A percentile compares a stretch with the other conserved stretches of the same genome.
Evolutionary conservation across 768 basidiomycete species (phyloP).

Genomic region (Boletus sp.): DNA sequence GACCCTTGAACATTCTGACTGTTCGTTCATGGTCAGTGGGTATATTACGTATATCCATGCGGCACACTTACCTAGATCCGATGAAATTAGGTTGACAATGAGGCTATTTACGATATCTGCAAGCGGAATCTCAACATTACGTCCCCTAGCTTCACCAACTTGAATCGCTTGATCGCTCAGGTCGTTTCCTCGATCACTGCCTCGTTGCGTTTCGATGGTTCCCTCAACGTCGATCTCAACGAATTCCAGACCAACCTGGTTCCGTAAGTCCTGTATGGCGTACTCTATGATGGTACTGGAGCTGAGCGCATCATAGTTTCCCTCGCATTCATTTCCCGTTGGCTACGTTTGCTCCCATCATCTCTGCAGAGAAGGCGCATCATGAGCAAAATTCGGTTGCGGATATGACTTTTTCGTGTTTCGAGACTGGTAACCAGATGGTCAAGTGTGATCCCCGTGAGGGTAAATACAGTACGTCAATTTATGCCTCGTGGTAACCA

Average conservation of each 20-base stretch:
- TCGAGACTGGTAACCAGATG: slow-evolving; percentile 78
- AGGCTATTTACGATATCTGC: slow-evolving; percentile 75
- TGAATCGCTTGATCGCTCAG: slow-evolving; percentile 96
- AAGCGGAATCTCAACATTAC: slow-evolving; percentile 87
- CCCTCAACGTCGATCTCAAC: slow-evolving; percentile 73
- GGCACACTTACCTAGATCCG: neutral
- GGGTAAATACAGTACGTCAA: slow-evolving; percentile 65
- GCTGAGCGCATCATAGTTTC: slow-evolving; percentile 52
- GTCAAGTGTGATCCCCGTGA: slow-evolving; percentile 76
- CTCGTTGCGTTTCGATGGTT: slow-evolving; percentile 68
- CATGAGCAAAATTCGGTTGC: slow-evolving; percentile 98
- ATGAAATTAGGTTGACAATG: slow-evolving; percentile 65
- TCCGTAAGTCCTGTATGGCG: slow-evolving; percentile 56
- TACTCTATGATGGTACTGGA: neutral
- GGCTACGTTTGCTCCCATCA: slow-evolving; percentile 92
- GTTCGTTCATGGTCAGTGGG: slow-evolving; percentile 88
- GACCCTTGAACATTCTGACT: slow-evolving; percentile 97
- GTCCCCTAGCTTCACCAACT: slow-evolving; percentile 89
- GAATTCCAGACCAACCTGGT: slow-evolving; percentile 99
- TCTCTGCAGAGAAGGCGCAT: slow-evolving; percentile 89
- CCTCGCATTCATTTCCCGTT: slow-evolving; percentile 98
- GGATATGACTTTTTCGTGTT: slow-evolving; percentile 95
- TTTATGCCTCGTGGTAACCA: neutral
- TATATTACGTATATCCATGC: slow-evolving; percentile 3
- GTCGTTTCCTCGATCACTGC: slow-evolving; percentile 98